Conservation (phyloP, 2,329 filamentous ascomycete species). For the Diplodia scrobiculata region DNA sequence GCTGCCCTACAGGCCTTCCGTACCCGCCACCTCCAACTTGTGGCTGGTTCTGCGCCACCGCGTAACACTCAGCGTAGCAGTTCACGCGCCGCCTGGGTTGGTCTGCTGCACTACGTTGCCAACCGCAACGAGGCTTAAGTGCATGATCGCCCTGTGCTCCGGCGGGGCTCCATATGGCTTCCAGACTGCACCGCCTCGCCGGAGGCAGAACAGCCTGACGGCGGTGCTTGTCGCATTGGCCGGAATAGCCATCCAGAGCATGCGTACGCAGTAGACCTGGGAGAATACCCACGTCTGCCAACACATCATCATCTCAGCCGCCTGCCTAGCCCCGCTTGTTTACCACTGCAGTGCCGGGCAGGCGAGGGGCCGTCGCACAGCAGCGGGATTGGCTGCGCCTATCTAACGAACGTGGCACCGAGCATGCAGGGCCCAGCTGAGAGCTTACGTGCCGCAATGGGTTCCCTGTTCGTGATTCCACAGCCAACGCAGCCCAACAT, state of each 20-base stretch:
- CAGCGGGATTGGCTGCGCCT: constrained; percentile 14
- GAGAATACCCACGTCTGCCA: constrained; percentile 17
- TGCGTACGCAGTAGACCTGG: not conserved
- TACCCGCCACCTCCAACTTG: constrained; percentile 9
- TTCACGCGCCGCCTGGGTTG: not conserved
- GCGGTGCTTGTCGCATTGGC: not conserved
- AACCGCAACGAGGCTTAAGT: not conserved
- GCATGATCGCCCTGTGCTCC: not conserved
- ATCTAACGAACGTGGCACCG: constrained; percentile 20
- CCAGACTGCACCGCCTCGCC: constrained; percentile 4
- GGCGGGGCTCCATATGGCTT: not conserved
- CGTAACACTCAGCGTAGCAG: not conserved
- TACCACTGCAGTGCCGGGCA: not conserved
- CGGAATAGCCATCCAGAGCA: not conserved
- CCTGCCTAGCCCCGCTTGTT: constrained; percentile 15
- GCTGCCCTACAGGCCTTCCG: constrained; percentile 7
- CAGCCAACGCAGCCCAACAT: constrained; percentile 13
- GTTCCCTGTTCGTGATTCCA: not conserved
- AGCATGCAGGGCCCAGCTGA: constrained; percentile 20
- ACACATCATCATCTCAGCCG: not conserved
- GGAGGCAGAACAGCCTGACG: not conserved
- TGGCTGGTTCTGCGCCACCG: constrained; percentile 19
- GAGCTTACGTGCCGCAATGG: constrained; percentile 4
- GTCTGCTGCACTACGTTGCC: constrained; percentile 7
- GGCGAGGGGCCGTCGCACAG: constrained; percentile 9